Evolutionary conservation across 139 green algal species (phyloP).

Genomic region (Limnomonas spitsbergensis): DNA sequence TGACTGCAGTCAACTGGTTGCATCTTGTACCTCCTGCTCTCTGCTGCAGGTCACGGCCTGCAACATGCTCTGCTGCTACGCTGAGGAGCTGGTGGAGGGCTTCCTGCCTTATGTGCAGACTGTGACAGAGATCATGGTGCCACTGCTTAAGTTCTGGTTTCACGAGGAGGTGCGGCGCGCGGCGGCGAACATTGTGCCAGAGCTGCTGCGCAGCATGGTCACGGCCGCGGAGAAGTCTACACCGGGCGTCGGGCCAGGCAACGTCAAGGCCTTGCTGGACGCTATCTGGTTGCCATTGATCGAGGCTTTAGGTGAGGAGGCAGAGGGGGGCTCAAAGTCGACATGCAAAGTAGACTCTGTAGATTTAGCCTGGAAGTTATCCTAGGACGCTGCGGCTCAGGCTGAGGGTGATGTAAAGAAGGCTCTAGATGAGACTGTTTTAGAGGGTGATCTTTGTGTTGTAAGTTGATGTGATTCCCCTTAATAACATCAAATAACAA

Average conservation of each 20-base stretch:
- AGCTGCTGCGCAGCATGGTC: conserved; percentile 77
- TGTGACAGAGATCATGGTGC: conserved; percentile 42
- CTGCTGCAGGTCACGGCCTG: conserved; percentile 98
- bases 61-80: conserved; percentile 98
- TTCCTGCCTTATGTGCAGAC: conserved; percentile 91
- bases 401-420: no score
- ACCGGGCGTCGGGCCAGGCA: conserved; percentile 10
- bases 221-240: conserved; percentile 61
- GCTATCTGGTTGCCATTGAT: conserved; percentile 45
- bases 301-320: conserved; percentile 60
- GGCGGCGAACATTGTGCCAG: conserved; percentile 70
- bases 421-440: no score
- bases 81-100: conserved; percentile 92
- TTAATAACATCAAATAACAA: no score
- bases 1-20: no score
- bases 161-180: conserved; percentile 85
- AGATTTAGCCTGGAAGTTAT: no score
- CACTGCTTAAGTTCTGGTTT: conserved; percentile 94
- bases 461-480: no score
- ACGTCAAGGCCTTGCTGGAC: conserved; percentile 31
- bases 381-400: no score
- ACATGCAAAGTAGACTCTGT: no score
- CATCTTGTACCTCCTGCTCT: conserved; percentile 33
- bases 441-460: no score
- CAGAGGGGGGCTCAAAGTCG: no score